Evolutionary conservation across 176 grass and related monocot genomes (phyloP).

Genomic region (Oryza meyeriana): DNA sequence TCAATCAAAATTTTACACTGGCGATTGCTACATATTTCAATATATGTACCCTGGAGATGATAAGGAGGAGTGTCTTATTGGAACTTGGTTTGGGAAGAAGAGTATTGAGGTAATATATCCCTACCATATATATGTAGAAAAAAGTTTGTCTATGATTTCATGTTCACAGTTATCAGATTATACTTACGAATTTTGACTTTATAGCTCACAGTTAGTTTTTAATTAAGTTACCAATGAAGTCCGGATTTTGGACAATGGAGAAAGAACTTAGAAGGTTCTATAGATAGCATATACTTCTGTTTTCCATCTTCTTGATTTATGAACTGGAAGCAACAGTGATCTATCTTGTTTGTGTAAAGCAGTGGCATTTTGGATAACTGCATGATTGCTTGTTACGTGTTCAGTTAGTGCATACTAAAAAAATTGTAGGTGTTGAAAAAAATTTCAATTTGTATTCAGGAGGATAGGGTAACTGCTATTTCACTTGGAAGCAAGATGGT

Average conservation of each 20-base stretch:
- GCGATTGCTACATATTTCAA: conserved; percentile 95
- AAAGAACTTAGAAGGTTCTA: neutral
- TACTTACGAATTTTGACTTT: neutral
- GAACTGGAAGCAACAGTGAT: conserved; percentile 4
- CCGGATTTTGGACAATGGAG: neutral
- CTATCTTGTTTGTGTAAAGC: neutral
- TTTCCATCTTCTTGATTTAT: neutral
- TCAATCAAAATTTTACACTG: conserved; percentile 82
- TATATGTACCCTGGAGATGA: conserved; percentile 82
- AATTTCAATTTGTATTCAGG: conserved; percentile 54
- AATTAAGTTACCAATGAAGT: neutral
- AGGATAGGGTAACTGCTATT: conserved; percentile 56
- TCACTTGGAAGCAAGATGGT: conserved; percentile 83
- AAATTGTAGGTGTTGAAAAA: neutral
- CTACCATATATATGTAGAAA: conserved; percentile 9
- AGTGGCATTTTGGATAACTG: neutral
- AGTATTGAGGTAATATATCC: conserved; percentile 73
- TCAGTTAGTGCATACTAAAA: neutral
- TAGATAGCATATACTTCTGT: neutral
- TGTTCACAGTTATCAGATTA: neutral
- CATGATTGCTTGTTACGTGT: neutral
- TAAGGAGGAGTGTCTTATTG: conserved; percentile 86
- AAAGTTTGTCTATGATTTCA: neutral
- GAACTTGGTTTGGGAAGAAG: conserved; percentile 90
- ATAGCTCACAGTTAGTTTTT: neutral